phyloP scores from a whole-genome alignment of 345 rosid genomes.

The Populus nigra region DNA sequence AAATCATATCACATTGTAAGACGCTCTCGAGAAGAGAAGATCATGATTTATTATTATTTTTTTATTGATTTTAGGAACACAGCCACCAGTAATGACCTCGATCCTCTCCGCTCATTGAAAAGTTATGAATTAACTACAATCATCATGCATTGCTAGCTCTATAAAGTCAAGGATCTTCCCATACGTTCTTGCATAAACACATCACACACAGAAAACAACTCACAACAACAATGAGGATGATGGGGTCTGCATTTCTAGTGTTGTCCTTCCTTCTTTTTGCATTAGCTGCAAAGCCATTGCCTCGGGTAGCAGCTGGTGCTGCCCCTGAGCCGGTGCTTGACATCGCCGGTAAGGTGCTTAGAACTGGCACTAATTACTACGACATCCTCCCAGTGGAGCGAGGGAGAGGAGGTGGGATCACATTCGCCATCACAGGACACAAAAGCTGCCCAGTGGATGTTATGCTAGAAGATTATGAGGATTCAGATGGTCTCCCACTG shows the following conservation, averaged over 20 bases:
- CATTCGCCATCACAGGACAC: too few species aligned
- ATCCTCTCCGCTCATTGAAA: too few species aligned
- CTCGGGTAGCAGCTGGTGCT: background rate
- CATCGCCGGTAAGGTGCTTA: too few species aligned
- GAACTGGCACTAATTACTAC: slow-evolving; percentile 18
- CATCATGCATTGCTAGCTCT: background rate
- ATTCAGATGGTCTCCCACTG: slow-evolving; percentile 32
- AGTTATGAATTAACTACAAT: too few species aligned
- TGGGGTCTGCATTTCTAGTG: background rate
- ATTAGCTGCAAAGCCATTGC: slow-evolving; percentile 16
- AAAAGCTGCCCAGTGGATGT: too few species aligned
- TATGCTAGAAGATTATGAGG: slow-evolving; percentile 20
- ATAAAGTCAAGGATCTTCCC: background rate
- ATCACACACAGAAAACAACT: background rate
- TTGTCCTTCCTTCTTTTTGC: slow-evolving; percentile 21
- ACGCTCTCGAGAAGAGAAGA: too few species aligned
- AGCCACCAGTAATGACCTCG: background rate
- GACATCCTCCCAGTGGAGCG: slow-evolving; percentile 1
- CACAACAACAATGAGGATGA: background rate
- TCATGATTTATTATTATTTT: too few species aligned
- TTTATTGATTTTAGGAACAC: background rate
- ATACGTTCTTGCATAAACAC: background rate
- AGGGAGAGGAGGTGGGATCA: slow-evolving; percentile 35
- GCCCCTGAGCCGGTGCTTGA: too few species aligned
- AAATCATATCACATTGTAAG: too few species aligned